Conservation (phyloP, 352 stramenopile species). For the Phytopythium cucurbitacearum region DNA sequence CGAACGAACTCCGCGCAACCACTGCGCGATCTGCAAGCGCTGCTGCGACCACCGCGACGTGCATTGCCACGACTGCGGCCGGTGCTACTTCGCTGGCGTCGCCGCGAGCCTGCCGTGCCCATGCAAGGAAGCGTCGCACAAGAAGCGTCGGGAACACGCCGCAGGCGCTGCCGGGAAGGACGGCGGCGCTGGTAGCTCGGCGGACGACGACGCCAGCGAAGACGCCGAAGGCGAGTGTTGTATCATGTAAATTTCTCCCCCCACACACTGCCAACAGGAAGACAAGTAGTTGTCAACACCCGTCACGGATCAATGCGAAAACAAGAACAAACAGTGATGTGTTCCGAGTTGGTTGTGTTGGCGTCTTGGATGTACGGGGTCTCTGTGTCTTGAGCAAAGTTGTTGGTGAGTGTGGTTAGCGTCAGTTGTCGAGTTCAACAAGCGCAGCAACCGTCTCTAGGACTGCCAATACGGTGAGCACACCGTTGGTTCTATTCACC, state of each 20-base stretch:
- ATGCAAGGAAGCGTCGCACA: constrained; percentile 64
- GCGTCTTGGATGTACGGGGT: too few relatives aligned
- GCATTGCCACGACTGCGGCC: constrained; percentile 76
- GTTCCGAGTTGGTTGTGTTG: too few relatives aligned
- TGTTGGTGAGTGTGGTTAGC: too few relatives aligned
- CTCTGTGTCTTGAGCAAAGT: too few relatives aligned
- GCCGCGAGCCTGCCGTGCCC: constrained; percentile 67
- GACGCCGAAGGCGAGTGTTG: constrained; percentile 60
- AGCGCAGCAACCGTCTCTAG: too few relatives aligned
- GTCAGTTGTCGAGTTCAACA: too few relatives aligned
- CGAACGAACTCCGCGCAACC: constrained; percentile 71
- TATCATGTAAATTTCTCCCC: constrained; percentile 58
- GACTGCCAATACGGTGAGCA: too few relatives aligned
- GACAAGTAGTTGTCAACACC: too few relatives aligned
- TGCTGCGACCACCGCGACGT: constrained; percentile 86
- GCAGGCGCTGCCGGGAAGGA: constrained; percentile 3
- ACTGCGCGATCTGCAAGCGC: constrained; percentile 84
- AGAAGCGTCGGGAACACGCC: constrained; percentile 40
- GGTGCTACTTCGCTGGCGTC: constrained; percentile 86
- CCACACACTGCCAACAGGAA: too few relatives aligned
- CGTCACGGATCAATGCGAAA: too few relatives aligned
- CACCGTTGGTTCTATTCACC: too few relatives aligned
- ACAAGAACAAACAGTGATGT: too few relatives aligned
- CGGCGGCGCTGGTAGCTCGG: constrained; percentile 1
- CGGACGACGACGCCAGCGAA: constrained; percentile 3